phyloP scores from a whole-genome alignment of 495 filamentous ascomycete genomes.

The Sporormia fimetaria region DNA sequence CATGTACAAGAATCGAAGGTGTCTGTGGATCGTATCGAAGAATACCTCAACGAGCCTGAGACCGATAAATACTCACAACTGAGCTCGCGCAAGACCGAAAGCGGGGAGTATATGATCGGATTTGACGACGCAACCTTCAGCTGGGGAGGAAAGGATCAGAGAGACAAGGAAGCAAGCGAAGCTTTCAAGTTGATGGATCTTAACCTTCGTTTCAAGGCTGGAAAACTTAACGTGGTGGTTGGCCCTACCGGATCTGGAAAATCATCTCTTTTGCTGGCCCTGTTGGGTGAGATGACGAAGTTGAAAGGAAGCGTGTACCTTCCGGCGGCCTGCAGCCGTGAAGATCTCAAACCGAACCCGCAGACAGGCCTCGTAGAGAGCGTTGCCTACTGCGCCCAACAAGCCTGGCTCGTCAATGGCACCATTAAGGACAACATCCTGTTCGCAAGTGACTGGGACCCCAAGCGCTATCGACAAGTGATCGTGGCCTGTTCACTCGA shows the following conservation, averaged over 20 bases:
- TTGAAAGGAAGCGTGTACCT: slow-evolving; percentile 70
- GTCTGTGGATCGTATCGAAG: slow-evolving; percentile 90
- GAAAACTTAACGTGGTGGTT: slow-evolving; percentile 77
- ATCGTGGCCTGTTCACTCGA: slow-evolving; percentile 87
- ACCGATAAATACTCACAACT: slow-evolving; percentile 94
- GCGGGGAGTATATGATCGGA: slow-evolving; percentile 57
- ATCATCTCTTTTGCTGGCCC: slow-evolving; percentile 87
- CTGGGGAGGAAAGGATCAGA: slow-evolving; percentile 67
- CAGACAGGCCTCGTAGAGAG: slow-evolving; percentile 82
- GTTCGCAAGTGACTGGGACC: slow-evolving; percentile 74
- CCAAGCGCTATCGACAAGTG: slow-evolving; percentile 76
- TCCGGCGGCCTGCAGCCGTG: slow-evolving; percentile 69
- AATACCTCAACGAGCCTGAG: slow-evolving; percentile 89
- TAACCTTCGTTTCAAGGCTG: slow-evolving; percentile 63
- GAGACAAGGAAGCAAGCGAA: slow-evolving; percentile 45
- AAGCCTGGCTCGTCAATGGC: slow-evolving; percentile 94
- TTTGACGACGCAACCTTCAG: slow-evolving; percentile 75
- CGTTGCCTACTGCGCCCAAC: slow-evolving; percentile 93
- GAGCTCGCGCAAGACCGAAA: slow-evolving; percentile 45
- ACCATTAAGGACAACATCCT: slow-evolving; percentile 95
- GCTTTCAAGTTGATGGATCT: slow-evolving; percentile 78
- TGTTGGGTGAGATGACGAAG: slow-evolving; percentile 93
- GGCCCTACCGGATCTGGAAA: slow-evolving; percentile 93
- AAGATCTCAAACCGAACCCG: slow-evolving; percentile 69
- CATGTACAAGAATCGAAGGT: slow-evolving; percentile 97